Evolutionary conservation across 768 basidiomycete species (phyloP).

Genomic region (Fomitopsis pulvina): DNA sequence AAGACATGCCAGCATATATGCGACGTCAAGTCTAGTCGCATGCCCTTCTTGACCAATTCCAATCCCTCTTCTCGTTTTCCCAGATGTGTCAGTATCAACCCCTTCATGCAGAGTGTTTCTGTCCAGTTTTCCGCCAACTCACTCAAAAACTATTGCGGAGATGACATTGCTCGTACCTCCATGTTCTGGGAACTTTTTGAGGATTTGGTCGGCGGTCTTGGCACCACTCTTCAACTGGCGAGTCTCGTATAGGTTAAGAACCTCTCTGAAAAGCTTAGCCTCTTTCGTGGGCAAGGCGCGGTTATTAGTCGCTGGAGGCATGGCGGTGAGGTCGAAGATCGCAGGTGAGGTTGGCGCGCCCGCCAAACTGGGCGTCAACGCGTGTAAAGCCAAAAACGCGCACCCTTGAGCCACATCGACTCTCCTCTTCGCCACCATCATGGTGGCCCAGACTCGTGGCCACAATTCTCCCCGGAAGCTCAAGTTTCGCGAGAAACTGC

Average conservation of each 20-base stretch:
- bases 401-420: too few relatives aligned
- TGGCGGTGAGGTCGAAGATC: conserved; percentile 5
- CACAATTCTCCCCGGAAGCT: conserved; percentile 53
- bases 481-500: conserved; percentile 75
- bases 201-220: conserved; percentile 87
- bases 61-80: conserved; percentile 76
- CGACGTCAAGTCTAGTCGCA: conserved; percentile 73
- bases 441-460: conserved; percentile 72
- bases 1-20: conserved; percentile 99
- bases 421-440: conserved; percentile 23
- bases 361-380: too few relatives aligned
- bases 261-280: conserved; percentile 76
- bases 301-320: conserved; percentile 31
- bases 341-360: neutral
- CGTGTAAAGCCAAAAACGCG: conserved; percentile 20
- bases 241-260: conserved; percentile 82
- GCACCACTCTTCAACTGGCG: conserved; percentile 84
- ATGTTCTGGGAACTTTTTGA: conserved; percentile 94
- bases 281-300: conserved; percentile 77
- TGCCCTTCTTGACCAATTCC: conserved; percentile 78
- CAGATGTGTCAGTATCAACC: conserved; percentile 77
- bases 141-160: neutral
- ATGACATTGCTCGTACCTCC: conserved; percentile 61
- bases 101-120: conserved; percentile 98
- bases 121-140: conserved; percentile 4